Conservation (phyloP, 2,329 filamentous ascomycete species). For the Sporothrix globosa region DNA sequence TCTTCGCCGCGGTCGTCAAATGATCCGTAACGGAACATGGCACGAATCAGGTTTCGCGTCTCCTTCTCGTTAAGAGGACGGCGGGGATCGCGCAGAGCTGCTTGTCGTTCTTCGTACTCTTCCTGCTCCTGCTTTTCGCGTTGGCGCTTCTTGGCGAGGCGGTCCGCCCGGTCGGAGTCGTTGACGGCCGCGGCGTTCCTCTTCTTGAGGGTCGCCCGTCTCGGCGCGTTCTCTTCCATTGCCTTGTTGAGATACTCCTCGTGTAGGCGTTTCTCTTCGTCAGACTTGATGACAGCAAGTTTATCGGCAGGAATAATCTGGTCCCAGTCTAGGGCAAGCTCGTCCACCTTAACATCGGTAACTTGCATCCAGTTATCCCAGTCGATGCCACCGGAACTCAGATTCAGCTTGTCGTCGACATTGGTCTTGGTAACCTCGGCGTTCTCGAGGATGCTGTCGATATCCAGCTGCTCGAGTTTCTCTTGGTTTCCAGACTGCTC, state of each 20-base stretch:
- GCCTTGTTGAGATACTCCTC: conserved; percentile 81
- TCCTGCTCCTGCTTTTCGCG: conserved; percentile 70
- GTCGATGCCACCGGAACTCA: conserved; percentile 81
- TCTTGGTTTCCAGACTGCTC: conserved; percentile 96
- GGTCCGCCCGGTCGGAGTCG: conserved; percentile 63
- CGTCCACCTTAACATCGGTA: conserved; percentile 94
- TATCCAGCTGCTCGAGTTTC: conserved; percentile 94
- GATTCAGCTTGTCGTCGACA: conserved; percentile 85
- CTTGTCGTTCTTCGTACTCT: conserved; percentile 73
- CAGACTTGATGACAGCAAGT: conserved; percentile 83
- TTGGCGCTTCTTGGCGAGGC: conserved; percentile 67
- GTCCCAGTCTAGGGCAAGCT: conserved; percentile 83
- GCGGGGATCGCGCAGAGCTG: conserved; percentile 77
- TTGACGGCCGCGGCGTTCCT: conserved; percentile 49
- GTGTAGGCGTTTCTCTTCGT: conserved; percentile 82
- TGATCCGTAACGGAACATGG: conserved; percentile 87
- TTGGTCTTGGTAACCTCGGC: conserved; percentile 97
- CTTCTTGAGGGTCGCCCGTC: conserved; percentile 68
- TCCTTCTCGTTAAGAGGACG: conserved; percentile 93
- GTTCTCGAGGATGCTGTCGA: conserved; percentile 94
- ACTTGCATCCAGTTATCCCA: conserved; percentile 97
- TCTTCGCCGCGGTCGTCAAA: conserved; percentile 88
- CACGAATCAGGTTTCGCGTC: conserved; percentile 85
- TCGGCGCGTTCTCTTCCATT: conserved; percentile 82
- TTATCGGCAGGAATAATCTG: conserved; percentile 96